Percentiles rank a stretch among this genome's conserved stretches.
phyloP scores from a whole-genome alignment of 163 green algal species.

The Dunaliella salina region DNA sequence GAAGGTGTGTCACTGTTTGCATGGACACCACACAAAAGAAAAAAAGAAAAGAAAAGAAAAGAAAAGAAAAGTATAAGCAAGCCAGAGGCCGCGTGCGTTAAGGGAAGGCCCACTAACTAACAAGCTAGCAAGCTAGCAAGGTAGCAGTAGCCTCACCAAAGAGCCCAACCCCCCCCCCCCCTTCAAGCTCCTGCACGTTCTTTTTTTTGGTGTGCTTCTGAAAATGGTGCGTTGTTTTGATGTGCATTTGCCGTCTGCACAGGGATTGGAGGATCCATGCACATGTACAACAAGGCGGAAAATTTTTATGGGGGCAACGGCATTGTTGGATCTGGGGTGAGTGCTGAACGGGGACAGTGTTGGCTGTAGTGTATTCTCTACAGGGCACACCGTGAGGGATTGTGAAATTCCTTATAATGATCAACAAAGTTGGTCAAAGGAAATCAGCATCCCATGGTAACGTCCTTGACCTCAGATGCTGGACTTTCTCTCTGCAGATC shows the following conservation, averaged over 20 bases:
- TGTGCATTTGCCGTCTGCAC: not conserved
- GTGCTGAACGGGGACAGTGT: not conserved
- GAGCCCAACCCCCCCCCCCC: too few species aligned
- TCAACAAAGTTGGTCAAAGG: not conserved
- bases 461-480: not conserved
- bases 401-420: not conserved
- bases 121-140: too few species aligned
- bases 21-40: too few species aligned
- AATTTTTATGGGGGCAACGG: constrained; percentile 98
- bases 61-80: not conserved
- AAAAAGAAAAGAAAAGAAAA: too few species aligned
- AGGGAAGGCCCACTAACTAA: too few species aligned
- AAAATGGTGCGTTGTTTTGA: too few species aligned
- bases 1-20: too few species aligned
- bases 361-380: not conserved
- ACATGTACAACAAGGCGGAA: constrained; percentile 77
- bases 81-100: too few species aligned
- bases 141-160: too few species aligned
- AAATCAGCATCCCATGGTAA: not conserved
- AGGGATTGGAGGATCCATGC: constrained; percentile 58
- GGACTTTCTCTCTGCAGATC: constrained; percentile 40
- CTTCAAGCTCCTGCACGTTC: too few species aligned
- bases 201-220: too few species aligned
- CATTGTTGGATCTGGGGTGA: constrained; percentile 92
- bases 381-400: not conserved